Percentiles rank a stretch among this genome's conserved stretches.
phyloP scores from a whole-genome alignment of 2,329 filamentous ascomycete genomes.

The Aureobasidium sp. region DNA sequence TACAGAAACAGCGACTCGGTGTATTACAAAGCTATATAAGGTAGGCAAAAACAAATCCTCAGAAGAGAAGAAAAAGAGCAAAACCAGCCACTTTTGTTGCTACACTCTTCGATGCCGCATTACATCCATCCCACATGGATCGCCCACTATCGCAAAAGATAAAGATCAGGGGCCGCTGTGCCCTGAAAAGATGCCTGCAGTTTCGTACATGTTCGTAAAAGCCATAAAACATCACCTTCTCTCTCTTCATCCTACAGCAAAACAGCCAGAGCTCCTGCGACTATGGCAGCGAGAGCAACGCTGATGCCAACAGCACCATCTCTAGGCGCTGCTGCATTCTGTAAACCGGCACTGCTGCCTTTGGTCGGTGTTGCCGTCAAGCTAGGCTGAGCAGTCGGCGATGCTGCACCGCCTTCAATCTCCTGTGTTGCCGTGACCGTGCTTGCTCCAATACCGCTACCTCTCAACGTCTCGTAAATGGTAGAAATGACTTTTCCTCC shows the following conservation, averaged over 20 bases:
- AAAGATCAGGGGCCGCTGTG: not conserved
- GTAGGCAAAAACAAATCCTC: not conserved
- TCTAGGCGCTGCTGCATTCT: slow-evolving; percentile 2
- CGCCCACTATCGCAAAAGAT: not conserved
- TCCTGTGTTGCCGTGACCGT: not conserved
- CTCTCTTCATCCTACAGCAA: not conserved
- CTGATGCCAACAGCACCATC: not conserved
- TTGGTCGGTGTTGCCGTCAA: not conserved
- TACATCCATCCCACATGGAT: not conserved
- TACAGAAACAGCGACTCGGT: not conserved
- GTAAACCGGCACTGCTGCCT: not conserved
- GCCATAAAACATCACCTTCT: not conserved
- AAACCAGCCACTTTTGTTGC: not conserved
- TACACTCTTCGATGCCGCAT: not conserved
- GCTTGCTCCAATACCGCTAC: not conserved
- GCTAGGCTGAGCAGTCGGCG: not conserved
- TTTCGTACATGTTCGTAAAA: not conserved
- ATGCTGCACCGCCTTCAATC: not conserved
- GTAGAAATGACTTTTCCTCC: slow-evolving; percentile 26
- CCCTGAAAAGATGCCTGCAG: not conserved
- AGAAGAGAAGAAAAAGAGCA: not conserved
- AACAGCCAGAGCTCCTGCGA: not conserved
- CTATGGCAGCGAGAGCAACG: not conserved
- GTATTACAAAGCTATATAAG: not conserved
- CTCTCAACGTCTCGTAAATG: slow-evolving; percentile 24